These are phyloP conservation scores for Dothistroma pini DNA, from an alignment of 2,329 filamentous ascomycete species.

Conservation along the genomic window DNA sequence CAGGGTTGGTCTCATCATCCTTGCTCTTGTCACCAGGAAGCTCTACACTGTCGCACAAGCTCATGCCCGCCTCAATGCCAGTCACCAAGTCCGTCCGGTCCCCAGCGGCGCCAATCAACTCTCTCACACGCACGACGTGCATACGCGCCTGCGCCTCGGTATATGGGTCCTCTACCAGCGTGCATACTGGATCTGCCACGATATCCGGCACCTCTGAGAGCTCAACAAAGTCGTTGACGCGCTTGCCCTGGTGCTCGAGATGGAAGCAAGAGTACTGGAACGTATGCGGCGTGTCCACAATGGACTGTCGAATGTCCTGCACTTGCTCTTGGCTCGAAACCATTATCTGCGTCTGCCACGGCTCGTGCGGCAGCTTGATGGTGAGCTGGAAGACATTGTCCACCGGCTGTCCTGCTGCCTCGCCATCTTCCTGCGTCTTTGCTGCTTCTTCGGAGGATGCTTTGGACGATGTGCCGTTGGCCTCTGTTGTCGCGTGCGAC, in stretches of 20 bases:
- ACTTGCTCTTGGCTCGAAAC: conserved; percentile 87
- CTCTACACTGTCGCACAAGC: conserved; percentile 75
- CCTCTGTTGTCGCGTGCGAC: conserved; percentile 16
- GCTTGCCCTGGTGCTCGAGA: conserved; percentile 81
- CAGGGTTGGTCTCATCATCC: conserved; percentile 38
- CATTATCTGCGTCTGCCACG: conserved; percentile 78
- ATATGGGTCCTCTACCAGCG: conserved; percentile 88
- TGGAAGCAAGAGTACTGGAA: conserved; percentile 99
- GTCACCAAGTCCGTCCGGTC: conserved; percentile 83
- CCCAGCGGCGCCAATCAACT: conserved; percentile 88
- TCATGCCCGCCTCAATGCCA: conserved; percentile 78
- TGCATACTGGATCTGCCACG: conserved; percentile 70
- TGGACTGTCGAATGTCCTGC: conserved; percentile 93
- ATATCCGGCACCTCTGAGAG: conserved; percentile 84
- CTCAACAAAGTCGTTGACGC: conserved; percentile 92
- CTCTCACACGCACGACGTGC: conserved; percentile 84
- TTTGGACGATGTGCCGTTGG: conserved; percentile 19
- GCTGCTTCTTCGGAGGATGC: conserved; percentile 14
- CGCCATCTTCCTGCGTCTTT: conserved; percentile 22
- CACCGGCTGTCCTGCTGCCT: conserved; percentile 17
- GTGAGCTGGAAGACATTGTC: conserved; percentile 64
- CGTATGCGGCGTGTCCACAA: conserved; percentile 87
- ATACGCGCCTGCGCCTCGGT: conserved; percentile 97
- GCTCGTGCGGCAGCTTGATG: conserved; percentile 76
- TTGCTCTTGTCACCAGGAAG: conserved; percentile 26